phyloP scores from a whole-genome alignment of 208 protist species.

The Tritrichomonas musculus region DNA sequence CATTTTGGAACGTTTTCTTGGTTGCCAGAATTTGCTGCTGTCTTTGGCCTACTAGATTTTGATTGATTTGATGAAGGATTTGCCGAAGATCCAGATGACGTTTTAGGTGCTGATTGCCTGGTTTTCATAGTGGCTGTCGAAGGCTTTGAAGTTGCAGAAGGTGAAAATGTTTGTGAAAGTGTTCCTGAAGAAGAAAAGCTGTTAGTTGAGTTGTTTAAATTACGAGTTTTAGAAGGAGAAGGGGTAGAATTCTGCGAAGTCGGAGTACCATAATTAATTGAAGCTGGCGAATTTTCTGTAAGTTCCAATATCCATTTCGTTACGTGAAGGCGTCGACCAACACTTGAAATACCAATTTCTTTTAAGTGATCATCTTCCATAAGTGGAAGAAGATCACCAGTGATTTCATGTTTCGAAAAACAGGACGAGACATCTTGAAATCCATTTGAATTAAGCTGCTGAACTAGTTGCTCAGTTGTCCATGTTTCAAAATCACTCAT shows the following conservation, averaged over 20 bases:
- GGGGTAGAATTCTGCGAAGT: no score
- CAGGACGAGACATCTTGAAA: no score
- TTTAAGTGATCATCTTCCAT: slow-evolving; percentile 20
- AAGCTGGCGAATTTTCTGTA: no score
- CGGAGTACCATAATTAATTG: no score
- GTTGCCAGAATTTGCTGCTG: background rate
- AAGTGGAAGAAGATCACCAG: background rate
- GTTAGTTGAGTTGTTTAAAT: no score
- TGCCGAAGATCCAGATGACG: background rate
- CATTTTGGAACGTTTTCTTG: background rate
- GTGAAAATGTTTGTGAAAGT: no score
- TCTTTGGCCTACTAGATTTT: no score
- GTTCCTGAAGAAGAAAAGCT: no score
- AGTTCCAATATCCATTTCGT: background rate
- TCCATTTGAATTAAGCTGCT: no score
- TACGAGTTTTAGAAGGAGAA: no score
- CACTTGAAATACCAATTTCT: background rate
- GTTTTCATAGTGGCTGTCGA: background rate
- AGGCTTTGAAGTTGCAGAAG: background rate
- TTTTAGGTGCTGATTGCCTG: background rate
- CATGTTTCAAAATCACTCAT: no score
- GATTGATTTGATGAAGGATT: background rate
- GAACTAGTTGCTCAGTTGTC: no score
- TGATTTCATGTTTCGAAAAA: background rate
- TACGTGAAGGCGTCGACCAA: background rate